Evolutionary conservation across 257 asterid species (phyloP), one percentile per base, ranked within the genome.

Genomic region (Apocynum venetum): DNA sequence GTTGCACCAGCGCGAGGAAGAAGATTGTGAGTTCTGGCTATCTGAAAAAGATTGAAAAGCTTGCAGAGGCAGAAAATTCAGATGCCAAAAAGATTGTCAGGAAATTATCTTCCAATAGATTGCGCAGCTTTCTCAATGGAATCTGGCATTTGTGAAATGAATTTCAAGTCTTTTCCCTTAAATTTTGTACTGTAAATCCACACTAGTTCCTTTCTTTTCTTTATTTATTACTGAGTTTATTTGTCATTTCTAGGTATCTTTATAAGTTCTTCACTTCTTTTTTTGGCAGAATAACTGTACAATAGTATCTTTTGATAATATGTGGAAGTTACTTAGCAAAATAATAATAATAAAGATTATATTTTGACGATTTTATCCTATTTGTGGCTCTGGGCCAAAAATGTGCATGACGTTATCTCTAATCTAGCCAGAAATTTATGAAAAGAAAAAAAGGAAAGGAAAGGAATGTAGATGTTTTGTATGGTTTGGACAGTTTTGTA

Each of bases 81-180:
- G 98, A 96, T 81, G 99, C 99, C 8, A 90, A 90, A 83, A 96
- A 85, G 88, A 90, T 96, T 63, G 92, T 96, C 71, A 89, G 89
- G 72, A 93, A 84, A 72, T 60, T 91, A 56, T 86, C 93, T 4
- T 83, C 90, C 0, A 89, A 76, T 70, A 87, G 90, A 84, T 90
- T 93, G 76, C 83, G 85, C 13, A 86, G 71, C 78, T 87, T 93
- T 41, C 78, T 91, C 20, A 86, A 52, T 78, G 97, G 91, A 72
- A 72, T 96, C 57, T 91, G 97, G 99, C 83, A 88, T 86, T 89
- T 96, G 79, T 93, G 87, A 91, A 73, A 8, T 48, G 17, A 17
- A n/a, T 14, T 53, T 72, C 57, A 17, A 43, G 56, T 78, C 71
- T 82, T 73, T 61, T 73, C 70, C 6, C 77, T 40, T 59, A 51